Evolutionary conservation across 1,139 yeast species (phyloP), one percentile per base, ranked within the genome.

Genomic region (Pichia sp.): DNA sequence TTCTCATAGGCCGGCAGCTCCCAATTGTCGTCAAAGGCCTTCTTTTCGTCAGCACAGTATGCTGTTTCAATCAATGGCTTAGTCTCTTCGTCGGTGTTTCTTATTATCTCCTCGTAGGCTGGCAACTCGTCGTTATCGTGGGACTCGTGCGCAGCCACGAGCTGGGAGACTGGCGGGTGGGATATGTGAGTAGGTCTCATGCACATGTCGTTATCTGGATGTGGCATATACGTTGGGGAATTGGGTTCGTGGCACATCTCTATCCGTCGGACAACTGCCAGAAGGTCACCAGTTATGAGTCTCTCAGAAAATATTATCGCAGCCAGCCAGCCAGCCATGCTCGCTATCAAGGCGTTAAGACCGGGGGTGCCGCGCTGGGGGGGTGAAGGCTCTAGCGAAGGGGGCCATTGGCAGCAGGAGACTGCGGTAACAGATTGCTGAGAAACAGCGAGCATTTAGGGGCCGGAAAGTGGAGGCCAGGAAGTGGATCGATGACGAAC

Each of bases 101-200:
- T 29, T 16, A 29, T 45, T n/a, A 45, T 45, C 11, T 45, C 47
- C 11, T 13, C 23, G 23, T 45, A 45, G 19, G 32, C 23, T 30
- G 47, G 47, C 16, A 45, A 30, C 10, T 11, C 23, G 36, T 45
- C 47, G 30, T 45, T 45, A 30, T 45, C 47, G 34, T 45, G 47
- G 23, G 47, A 45, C 30, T 45, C 47, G 19, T 45, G 34, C 7
- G 47, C 47, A 26, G 47, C 47, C 8, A 45, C 47, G 11, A 45
- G 19, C 19, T 45, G 30, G 3, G 47, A 10, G 7, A 36, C 47
- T 45, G 47, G 47, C 8, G 19, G 10, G 11, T 45, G 34, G 36
- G 16, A 29, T n/a, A 45, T 30, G 13, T 45, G 47, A 8, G 47
- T 45, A 29, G 47, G 47, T 45, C 47, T 45, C 47, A 45, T 45